A percentile compares a stretch with the other conserved stretches of the same genome.
Conservation (phyloP, 139 green algal genomes). For the Tetraselmis striata region DNA sequence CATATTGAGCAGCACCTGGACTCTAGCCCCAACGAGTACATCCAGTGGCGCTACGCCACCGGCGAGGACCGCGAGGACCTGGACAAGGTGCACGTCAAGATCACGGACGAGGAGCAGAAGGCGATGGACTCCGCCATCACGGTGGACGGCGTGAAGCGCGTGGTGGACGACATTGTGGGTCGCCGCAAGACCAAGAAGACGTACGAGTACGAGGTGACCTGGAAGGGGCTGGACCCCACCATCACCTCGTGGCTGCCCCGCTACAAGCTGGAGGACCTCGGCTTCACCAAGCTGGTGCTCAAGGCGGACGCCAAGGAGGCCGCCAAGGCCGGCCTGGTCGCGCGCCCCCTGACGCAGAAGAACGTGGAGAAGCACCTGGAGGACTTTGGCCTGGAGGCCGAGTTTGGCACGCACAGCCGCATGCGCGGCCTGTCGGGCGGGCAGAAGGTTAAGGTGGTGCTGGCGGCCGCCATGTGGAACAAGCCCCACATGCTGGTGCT, state of each 20-base stretch:
- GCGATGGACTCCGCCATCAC: constrained; percentile 65
- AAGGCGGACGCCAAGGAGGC: constrained; percentile 87
- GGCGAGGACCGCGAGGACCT: constrained; percentile 86
- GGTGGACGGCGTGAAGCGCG: constrained; percentile 30
- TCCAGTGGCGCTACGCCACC: constrained; percentile 84
- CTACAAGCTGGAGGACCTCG: constrained; percentile 70
- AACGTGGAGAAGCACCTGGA: constrained; percentile 85
- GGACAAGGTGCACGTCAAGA: constrained; percentile 41
- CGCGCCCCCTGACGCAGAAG: constrained; percentile 71
- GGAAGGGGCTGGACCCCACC: constrained; percentile 34
- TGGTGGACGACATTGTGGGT: constrained; percentile 59
- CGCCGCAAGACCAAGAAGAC: constrained; percentile 74
- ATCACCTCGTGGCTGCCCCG: constrained; percentile 20
- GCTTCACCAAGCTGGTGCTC: constrained; percentile 81
- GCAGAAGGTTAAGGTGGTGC: constrained; percentile 87
- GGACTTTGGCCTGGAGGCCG: constrained; percentile 79
- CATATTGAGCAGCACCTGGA: constrained; percentile 90
- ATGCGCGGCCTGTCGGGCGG: constrained; percentile 79
- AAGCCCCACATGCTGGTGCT: constrained; percentile 82
- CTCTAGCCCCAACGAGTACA: constrained; percentile 92
- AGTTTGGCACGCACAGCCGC: constrained; percentile 84
- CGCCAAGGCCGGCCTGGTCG: constrained; percentile 66
- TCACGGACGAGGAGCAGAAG: constrained; percentile 79
- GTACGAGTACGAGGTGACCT: constrained; percentile 81
- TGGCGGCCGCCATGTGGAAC: constrained; percentile 75